phyloP scores from a whole-genome alignment of 108 stramenopile genomes.

The Pelagomonas calceolata region DNA sequence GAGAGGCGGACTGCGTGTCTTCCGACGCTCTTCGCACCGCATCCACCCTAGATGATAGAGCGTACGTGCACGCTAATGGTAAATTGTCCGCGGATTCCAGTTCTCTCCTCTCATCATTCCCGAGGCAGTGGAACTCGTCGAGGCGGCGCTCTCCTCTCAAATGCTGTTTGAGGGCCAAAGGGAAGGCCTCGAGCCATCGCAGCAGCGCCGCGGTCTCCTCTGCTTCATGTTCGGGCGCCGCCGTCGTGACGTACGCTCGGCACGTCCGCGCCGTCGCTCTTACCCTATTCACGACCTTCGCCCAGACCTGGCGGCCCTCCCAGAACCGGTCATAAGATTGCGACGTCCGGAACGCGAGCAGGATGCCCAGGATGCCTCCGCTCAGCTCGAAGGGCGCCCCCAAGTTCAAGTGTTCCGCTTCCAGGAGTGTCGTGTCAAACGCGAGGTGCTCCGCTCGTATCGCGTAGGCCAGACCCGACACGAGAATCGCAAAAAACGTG shows the following conservation, averaged over 20 bases:
- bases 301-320: conserved; percentile 24
- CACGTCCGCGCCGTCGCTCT: conserved; percentile 41
- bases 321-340: conserved; percentile 21
- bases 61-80: background rate
- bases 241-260: background rate
- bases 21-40: too few relatives aligned
- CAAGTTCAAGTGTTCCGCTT: background rate
- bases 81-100: background rate
- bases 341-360: conserved; percentile 19
- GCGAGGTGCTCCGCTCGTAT: background rate
- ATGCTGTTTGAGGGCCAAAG: conserved; percentile 13
- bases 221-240: conserved; percentile 14
- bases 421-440: too few relatives aligned
- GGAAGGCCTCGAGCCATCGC: conserved; percentile 14
- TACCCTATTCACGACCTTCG: conserved; percentile 45
- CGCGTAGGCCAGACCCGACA: background rate
- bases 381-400: conserved; percentile 32
- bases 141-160: background rate
- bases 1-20: too few relatives aligned
- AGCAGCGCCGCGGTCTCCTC: conserved; percentile 27
- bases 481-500: background rate
- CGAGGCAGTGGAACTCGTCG: background rate
- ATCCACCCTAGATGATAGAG: background rate
- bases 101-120: too few relatives aligned
- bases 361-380: conserved; percentile 58